Evolutionary conservation across 1,139 yeast species (phyloP), one percentile per base, ranked within the genome.

Genomic region (Diutina ranongensis): DNA sequence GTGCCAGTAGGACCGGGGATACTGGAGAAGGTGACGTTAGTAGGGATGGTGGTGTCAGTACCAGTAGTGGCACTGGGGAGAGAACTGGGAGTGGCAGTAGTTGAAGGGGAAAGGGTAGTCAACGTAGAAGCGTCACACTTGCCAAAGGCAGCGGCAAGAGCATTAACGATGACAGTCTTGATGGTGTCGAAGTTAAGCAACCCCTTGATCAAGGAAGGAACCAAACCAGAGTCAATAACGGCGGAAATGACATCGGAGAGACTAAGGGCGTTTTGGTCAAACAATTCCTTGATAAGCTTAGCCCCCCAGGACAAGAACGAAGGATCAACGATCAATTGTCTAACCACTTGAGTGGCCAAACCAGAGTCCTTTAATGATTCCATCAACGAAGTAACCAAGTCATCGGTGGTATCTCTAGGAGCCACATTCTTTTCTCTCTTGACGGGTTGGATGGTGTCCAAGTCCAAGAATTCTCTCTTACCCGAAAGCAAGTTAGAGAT

Each of bases 61-160:
- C 25, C 44, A 31, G 44, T 28, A 19, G 22, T 20, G n/a, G 31
- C 33, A 15, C 1, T 25, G 15, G 33, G 33, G 32, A 27, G 12
- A 28, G 42, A 21, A 10, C 15, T 15, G 32, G 35, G 8, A 22
- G 21, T n/a, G 25, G 35, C 13, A 27, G 44, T 28, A 7, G 44
- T 7, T 12, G 45, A 10, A 4, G 2, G 2, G 19, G 34, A 21
- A n/a, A 13, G n/a, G 8, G 36, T 12, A 31, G 45, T 20, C 36
- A 32, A 31, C 5, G 45, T 16, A 10, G 27, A 12, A 4, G 27
- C 45, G 28, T 46, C 31, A 60, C 74, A 69, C 47, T 60, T 56
- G 40, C 74, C 74, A 20, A 67, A 60, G 50, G 61, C 64, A 3
- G 74, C 74, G 44, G 72, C 71, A 49, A 68, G 63, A 2, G 73